phyloP scores from a whole-genome alignment of 1,284 basidiomycete genomes.

The Pterula multifida region DNA sequence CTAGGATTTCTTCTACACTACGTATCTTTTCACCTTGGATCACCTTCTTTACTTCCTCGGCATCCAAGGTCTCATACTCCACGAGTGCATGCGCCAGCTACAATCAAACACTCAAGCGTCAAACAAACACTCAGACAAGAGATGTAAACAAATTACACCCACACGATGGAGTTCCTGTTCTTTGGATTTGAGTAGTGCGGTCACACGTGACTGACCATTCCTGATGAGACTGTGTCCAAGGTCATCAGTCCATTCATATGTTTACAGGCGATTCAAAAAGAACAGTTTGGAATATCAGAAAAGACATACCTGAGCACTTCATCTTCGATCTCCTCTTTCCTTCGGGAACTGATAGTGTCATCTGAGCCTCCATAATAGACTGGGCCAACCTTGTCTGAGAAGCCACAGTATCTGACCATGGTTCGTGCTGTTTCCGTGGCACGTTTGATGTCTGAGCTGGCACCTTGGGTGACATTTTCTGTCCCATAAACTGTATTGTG shows the following conservation, averaged over 20 bases:
- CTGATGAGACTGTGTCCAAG: conserved; percentile 50
- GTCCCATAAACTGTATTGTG: conserved; percentile 65
- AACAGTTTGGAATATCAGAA: conserved; percentile 5
- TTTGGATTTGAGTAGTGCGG: conserved; percentile 54
- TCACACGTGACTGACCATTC: conserved; percentile 62
- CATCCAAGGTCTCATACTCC: conserved; percentile 87
- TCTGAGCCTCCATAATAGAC: conserved; percentile 69
- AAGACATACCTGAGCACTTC: conserved; percentile 66
- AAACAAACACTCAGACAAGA: background rate
- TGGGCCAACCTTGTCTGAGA: conserved; percentile 72
- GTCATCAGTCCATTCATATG: conserved; percentile 2
- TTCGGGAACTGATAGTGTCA: conserved; percentile 56
- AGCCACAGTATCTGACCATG: conserved; percentile 89
- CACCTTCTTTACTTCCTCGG: conserved; percentile 78
- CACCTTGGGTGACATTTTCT: conserved; percentile 85
- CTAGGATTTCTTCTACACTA: conserved; percentile 48
- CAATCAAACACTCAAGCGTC: conserved; percentile 4
- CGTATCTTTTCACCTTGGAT: conserved; percentile 72
- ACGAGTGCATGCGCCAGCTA: conserved; percentile 82
- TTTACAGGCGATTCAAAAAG: conserved; percentile 3
- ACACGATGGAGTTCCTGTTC: conserved; percentile 77
- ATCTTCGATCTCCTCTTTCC: conserved; percentile 73
- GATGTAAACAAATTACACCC: conserved; percentile 14
- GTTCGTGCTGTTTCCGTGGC: conserved; percentile 74
- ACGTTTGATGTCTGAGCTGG: conserved; percentile 71